A percentile compares a stretch with the other conserved stretches of the same genome.
These are phyloP conservation scores for Suillus paluster DNA, from an alignment of 768 basidiomycete species.

Conservation along the genomic window DNA sequence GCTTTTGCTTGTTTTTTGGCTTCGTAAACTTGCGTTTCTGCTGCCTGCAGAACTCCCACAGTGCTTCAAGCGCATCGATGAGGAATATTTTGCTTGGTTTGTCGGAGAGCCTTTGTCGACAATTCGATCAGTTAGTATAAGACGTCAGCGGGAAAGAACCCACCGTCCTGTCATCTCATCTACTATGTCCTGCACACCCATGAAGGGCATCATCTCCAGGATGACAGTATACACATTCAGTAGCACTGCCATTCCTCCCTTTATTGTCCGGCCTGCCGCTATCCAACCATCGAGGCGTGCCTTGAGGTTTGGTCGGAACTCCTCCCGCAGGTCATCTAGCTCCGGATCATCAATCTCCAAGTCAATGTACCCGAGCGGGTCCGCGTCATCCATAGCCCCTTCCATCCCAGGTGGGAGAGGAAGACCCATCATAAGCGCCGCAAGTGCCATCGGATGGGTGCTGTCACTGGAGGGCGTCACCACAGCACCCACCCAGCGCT, in stretches of 20 bases:
- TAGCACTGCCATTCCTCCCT: constrained; percentile 43
- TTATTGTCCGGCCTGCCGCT: constrained; percentile 41
- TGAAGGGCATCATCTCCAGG: constrained; percentile 59
- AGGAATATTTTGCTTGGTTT: constrained; percentile 58
- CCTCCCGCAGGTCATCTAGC: constrained; percentile 61
- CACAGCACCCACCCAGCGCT: constrained; percentile 56
- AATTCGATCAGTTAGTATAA: not conserved
- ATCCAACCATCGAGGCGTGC: constrained; percentile 64
- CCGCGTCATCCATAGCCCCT: constrained; percentile 43
- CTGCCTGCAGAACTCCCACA: constrained; percentile 52
- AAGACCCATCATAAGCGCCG: constrained; percentile 67
- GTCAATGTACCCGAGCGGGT: constrained; percentile 56
- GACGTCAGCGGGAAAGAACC: not conserved
- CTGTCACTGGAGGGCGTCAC: constrained; percentile 41
- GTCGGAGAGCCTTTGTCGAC: constrained; percentile 49
- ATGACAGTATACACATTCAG: constrained; percentile 48
- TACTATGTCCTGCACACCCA: constrained; percentile 53
- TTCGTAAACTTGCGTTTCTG: constrained; percentile 44
- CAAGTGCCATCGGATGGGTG: constrained; percentile 60
- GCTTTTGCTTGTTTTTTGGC: constrained; percentile 20
- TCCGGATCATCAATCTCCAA: constrained; percentile 57
- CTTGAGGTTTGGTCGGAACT: constrained; percentile 61
- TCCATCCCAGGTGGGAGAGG: constrained; percentile 44
- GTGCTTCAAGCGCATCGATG: constrained; percentile 51
- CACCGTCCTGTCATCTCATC: constrained; percentile 63